Evolutionary conservation across 441 rosid genomes (phyloP).

Genomic region (Euphorbia schlechtendalii): DNA sequence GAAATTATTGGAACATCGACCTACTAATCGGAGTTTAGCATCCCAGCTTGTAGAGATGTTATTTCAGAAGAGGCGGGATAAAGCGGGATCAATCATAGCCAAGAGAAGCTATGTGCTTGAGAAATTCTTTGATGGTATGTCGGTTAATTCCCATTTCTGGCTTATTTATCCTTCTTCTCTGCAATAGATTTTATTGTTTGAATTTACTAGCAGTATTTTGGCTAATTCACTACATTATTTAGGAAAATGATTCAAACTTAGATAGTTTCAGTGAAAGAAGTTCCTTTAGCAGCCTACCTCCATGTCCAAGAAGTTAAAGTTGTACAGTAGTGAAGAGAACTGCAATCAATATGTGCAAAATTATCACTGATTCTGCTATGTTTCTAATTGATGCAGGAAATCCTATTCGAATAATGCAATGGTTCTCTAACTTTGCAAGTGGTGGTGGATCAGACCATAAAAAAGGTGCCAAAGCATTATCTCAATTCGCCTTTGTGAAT

Average conservation of each 20-base stretch:
- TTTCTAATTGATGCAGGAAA: constrained; percentile 39
- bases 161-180: background rate
- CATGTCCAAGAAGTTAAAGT: background rate
- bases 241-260: background rate
- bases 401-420: constrained; percentile 44
- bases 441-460: constrained; percentile 58
- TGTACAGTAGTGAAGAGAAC: background rate
- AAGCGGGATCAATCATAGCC: constrained; percentile 50
- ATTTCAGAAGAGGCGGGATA: constrained; percentile 45
- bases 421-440: constrained; percentile 68
- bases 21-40: constrained; percentile 35
- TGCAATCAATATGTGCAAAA: background rate
- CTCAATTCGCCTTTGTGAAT: constrained; percentile 75
- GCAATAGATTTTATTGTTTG: background rate
- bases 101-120: constrained; percentile 58
- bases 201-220: background rate
- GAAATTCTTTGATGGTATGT: constrained; percentile 66
- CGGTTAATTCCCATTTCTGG: background rate
- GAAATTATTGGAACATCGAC: constrained; percentile 44
- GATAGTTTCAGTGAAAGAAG: background rate
- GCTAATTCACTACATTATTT: background rate
- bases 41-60: constrained; percentile 59
- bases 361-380: constrained; percentile 14
- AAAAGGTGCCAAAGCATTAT: constrained; percentile 78
- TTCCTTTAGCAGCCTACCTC: background rate